Evolutionary conservation across 1,284 basidiomycete species (phyloP).

Genomic region (Tylopilus sp.): DNA sequence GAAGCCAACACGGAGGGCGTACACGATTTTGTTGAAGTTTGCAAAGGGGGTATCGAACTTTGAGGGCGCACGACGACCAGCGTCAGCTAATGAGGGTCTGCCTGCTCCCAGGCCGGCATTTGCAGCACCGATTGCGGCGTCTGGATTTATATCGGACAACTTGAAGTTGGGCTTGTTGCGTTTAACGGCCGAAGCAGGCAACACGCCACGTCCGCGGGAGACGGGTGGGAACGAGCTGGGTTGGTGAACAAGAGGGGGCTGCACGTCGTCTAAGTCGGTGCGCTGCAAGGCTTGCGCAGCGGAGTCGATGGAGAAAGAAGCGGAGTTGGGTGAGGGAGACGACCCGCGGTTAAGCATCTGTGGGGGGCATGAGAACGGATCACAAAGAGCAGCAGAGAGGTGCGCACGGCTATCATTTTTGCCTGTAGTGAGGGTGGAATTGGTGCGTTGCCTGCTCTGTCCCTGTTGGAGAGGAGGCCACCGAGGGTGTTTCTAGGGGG

Average conservation of each 20-base stretch:
- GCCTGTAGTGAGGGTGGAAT: constrained; percentile 88
- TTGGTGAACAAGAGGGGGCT: constrained; percentile 24
- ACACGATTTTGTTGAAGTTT: constrained; percentile 95
- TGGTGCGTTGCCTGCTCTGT: constrained; percentile 48
- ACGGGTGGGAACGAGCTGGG: constrained; percentile 30
- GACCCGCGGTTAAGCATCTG: constrained; percentile 54
- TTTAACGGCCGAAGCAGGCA: constrained; percentile 45
- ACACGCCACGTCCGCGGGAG: constrained; percentile 28
- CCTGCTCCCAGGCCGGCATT: constrained; percentile 70
- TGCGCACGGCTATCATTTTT: constrained; percentile 82
- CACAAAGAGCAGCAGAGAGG: neutral
- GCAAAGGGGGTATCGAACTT: constrained; percentile 75
- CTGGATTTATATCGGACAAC: constrained; percentile 56
- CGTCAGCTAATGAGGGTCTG: constrained; percentile 45
- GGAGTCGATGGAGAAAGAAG: constrained; percentile 35
- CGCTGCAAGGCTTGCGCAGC: constrained; percentile 41
- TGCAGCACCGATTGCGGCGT: constrained; percentile 45
- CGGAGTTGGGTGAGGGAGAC: constrained; percentile 14
- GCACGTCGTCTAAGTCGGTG: constrained; percentile 30
- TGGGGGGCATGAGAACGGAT: constrained; percentile 2
- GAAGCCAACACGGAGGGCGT: constrained; percentile 36
- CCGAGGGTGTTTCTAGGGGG: constrained; percentile 36
- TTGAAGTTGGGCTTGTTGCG: constrained; percentile 56
- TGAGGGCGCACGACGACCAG: constrained; percentile 42
- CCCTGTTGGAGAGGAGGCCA: constrained; percentile 38